phyloP scores from a whole-genome alignment of 2,329 filamentous ascomycete species.

The Onygenales sp. region DNA sequence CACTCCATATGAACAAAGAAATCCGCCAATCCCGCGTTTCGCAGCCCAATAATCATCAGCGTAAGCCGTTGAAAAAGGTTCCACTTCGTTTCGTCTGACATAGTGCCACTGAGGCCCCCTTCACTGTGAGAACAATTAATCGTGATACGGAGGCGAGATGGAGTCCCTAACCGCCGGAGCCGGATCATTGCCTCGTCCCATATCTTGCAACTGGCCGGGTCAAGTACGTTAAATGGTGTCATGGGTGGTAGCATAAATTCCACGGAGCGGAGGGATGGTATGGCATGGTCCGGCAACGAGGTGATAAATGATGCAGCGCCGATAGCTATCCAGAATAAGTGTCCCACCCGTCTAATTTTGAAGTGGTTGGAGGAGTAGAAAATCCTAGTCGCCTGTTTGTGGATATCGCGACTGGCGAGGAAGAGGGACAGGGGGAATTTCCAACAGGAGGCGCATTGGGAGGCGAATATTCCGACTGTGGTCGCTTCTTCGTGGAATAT shows the following conservation, averaged over 20 bases:
- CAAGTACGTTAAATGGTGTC: neutral
- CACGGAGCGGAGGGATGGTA: neutral
- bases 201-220: neutral
- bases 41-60: no score
- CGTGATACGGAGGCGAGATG: neutral
- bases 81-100: no score
- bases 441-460: neutral
- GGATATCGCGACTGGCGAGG: neutral
- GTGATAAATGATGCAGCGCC: neutral
- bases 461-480: neutral
- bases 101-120: no score
- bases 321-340: no score
- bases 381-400: neutral
- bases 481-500: no score
- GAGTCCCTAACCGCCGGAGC: neutral
- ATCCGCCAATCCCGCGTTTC: no score
- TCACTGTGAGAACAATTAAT: no score
- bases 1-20: neutral
- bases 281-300: neutral
- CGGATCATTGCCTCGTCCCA: neutral
- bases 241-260: neutral
- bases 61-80: no score
- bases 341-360: neutral
- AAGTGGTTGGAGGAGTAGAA: neutral
- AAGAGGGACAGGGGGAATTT: neutral